phyloP scores from a whole-genome alignment of 306 rosid species.

The Citrullus mucosospermus region DNA sequence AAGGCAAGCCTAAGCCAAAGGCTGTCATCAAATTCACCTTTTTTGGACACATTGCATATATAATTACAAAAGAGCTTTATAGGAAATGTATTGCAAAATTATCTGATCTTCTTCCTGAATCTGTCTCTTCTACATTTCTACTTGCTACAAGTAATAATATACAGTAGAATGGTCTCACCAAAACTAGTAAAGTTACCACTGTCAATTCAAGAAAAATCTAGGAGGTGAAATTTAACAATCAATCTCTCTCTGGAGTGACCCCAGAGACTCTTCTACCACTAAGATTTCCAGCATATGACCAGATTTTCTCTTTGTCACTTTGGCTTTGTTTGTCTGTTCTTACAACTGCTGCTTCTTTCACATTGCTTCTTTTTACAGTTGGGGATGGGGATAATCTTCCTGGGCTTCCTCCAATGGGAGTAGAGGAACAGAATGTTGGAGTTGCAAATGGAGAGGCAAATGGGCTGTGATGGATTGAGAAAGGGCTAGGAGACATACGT shows the following conservation, averaged over 20 bases:
- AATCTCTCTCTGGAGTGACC: constrained; percentile 72
- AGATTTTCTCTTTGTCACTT: constrained; percentile 51
- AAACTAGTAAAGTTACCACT: neutral
- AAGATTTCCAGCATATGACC: constrained; percentile 75
- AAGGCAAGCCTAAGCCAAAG: neutral
- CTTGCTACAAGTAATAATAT: constrained; percentile 30
- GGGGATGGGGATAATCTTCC: constrained; percentile 29
- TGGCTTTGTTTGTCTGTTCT: constrained; percentile 32
- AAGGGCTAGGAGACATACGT: constrained; percentile 81
- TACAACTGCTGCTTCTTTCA: constrained; percentile 17
- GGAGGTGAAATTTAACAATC: constrained; percentile 10
- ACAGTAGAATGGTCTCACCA: constrained; percentile 12
- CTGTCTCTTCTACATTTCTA: constrained; percentile 18
- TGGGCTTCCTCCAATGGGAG: constrained; percentile 63
- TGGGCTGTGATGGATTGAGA: constrained; percentile 77
- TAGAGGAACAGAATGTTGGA: constrained; percentile 67
- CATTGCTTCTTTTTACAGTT: constrained; percentile 24
- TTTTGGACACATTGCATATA: neutral
- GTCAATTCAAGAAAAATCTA: constrained; percentile 5
- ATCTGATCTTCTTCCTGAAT: neutral
- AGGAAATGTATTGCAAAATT: neutral
- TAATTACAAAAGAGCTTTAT: neutral
- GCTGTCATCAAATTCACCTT: neutral
- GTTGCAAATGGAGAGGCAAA: constrained; percentile 77
- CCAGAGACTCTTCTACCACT: constrained; percentile 54